phyloP scores from a whole-genome alignment of 2,329 filamentous ascomycete species.

The Xylaria sp. region DNA sequence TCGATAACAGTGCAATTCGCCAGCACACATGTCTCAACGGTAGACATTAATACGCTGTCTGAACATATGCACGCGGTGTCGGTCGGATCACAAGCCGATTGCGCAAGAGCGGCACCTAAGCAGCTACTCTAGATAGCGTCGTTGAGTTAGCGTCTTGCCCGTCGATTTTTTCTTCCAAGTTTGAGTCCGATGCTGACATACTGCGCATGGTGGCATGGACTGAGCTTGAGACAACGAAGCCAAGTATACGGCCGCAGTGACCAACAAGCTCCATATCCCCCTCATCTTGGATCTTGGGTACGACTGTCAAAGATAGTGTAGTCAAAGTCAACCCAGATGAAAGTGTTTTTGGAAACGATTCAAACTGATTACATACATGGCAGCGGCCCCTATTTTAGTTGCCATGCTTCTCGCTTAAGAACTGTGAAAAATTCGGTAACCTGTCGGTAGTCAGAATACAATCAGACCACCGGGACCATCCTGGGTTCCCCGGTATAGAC shows the following conservation, averaged over 20 bases:
- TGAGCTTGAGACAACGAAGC: slow-evolving; percentile 24
- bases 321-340: slow-evolving; percentile 15
- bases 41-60: slow-evolving; percentile 21
- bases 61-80: slow-evolving; percentile 29
- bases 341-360: slow-evolving; percentile 15
- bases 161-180: not conserved
- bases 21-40: slow-evolving; percentile 28
- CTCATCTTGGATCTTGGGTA: slow-evolving; percentile 22
- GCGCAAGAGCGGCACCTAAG: slow-evolving; percentile 20
- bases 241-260: slow-evolving; percentile 14
- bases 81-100: slow-evolving; percentile 29
- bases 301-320: slow-evolving; percentile 12
- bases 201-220: slow-evolving; percentile 28
- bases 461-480: slow-evolving; percentile 20
- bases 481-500: not conserved
- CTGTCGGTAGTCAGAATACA: not conserved
- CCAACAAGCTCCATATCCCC: slow-evolving; percentile 25
- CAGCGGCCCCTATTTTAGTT: slow-evolving; percentile 12
- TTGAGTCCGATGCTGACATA: slow-evolving; percentile 23
- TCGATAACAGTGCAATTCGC: slow-evolving; percentile 32
- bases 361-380: slow-evolving; percentile 11
- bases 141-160: slow-evolving; percentile 19
- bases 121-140: slow-evolving; percentile 26
- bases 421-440: slow-evolving; percentile 9
- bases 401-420: slow-evolving; percentile 20